Evolutionary conservation across 73 alveolate species (phyloP).

Genomic region (Effrenium voratum): DNA sequence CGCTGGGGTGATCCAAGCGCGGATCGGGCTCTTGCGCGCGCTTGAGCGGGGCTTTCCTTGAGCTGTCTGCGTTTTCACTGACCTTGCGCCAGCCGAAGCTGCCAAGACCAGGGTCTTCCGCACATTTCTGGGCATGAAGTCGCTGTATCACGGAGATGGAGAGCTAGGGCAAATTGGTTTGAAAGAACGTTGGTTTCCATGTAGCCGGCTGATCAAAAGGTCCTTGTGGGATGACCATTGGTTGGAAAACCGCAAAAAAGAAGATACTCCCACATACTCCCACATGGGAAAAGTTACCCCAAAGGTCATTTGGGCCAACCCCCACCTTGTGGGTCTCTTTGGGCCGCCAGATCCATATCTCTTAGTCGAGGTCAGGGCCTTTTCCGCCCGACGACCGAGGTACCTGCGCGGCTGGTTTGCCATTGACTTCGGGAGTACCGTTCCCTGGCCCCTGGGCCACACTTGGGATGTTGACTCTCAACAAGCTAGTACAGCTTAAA

Average conservation of each 20-base stretch:
- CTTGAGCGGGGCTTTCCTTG: neutral
- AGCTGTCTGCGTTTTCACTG: too few relatives aligned
- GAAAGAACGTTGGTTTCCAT: too few relatives aligned
- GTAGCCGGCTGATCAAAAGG: neutral
- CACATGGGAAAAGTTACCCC: neutral
- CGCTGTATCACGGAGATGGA: too few relatives aligned
- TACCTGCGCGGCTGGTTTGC: conserved; percentile 88
- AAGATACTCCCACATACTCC: neutral
- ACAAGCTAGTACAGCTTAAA: too few relatives aligned
- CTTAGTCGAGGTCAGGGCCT: neutral
- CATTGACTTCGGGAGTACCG: conserved; percentile 86
- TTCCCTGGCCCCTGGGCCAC: conserved; percentile 61
- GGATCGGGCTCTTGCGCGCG: too few relatives aligned
- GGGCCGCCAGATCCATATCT: neutral
- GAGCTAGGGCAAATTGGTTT: too few relatives aligned
- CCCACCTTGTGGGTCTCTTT: neutral
- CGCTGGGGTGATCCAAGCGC: too few relatives aligned
- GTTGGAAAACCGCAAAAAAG: neutral
- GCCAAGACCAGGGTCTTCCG: too few relatives aligned
- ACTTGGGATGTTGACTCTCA: neutral
- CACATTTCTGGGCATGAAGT: too few relatives aligned
- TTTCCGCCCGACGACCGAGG: neutral
- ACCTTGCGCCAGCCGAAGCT: neutral
- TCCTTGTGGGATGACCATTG: neutral
- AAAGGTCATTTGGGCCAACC: neutral